phyloP scores from a whole-genome alignment of 2,329 filamentous ascomycete species.

The Cladosporium phlei region DNA sequence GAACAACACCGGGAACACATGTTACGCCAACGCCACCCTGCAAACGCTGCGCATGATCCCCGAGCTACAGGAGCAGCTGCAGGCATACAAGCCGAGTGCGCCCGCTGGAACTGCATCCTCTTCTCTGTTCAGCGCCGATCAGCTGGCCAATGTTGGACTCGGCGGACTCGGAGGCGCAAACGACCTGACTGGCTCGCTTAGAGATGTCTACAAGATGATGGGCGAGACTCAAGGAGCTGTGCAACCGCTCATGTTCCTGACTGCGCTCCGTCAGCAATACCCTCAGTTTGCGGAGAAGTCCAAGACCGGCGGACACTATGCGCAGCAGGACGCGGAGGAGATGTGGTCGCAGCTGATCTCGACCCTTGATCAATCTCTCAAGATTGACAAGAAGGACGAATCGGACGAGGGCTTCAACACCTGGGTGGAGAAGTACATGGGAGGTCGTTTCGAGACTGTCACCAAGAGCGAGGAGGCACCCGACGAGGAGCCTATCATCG shows the following conservation, averaged over 20 bases:
- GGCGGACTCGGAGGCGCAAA: conserved; percentile 55
- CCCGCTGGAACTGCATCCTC: conserved; percentile 20
- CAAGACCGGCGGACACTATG: conserved; percentile 75
- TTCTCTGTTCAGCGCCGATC: conserved; percentile 31
- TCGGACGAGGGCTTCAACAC: conserved; percentile 58
- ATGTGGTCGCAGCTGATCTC: conserved; percentile 94
- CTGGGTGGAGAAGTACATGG: conserved; percentile 79
- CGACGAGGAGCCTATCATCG: conserved; percentile 63
- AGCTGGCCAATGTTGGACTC: conserved; percentile 49
- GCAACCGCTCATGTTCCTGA: conserved; percentile 75
- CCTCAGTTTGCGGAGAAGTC: conserved; percentile 91
- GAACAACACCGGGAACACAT: conserved; percentile 92
- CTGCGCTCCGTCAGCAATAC: conserved; percentile 70
- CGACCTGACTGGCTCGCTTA: conserved; percentile 72
- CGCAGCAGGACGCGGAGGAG: conserved; percentile 98
- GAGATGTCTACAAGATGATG: conserved; percentile 85
- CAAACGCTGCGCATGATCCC: conserved; percentile 85
- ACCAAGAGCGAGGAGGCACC: conserved; percentile 84
- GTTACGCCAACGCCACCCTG: conserved; percentile 96
- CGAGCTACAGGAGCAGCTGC: conserved; percentile 77
- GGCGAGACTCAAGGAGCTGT: conserved; percentile 82
- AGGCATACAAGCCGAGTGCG: conserved; percentile 50
- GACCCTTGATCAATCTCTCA: conserved; percentile 73
- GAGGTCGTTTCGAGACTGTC: conserved; percentile 70
- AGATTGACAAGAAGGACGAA: conserved; percentile 51